Conservation (phyloP, 1,139 yeast genomes). For the Nakaseomyces kungkrabaensis region DNA sequence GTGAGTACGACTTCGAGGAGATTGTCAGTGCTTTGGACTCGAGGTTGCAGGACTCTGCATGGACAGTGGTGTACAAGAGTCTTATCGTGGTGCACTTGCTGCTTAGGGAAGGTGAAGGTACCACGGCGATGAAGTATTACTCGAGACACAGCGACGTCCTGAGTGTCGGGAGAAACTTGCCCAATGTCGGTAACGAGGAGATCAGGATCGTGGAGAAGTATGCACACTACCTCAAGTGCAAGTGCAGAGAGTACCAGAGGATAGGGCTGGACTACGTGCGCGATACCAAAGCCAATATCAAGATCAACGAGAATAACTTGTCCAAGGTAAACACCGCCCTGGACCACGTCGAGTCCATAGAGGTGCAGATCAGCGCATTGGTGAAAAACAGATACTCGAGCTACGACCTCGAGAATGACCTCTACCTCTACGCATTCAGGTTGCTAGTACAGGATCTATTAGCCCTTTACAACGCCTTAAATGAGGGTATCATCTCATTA, state of each 20-base stretch:
- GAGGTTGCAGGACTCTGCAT: conserved; percentile 66
- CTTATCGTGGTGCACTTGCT: conserved; percentile 78
- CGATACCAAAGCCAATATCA: conserved; percentile 6
- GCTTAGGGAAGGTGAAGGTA: conserved; percentile 51
- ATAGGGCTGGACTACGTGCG: conserved; percentile 44
- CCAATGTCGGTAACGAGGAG: conserved; percentile 35
- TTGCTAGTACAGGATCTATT: conserved; percentile 79
- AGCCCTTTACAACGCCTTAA: conserved; percentile 75
- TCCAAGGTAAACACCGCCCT: conserved; percentile 27
- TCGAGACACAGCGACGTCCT: conserved; percentile 29
- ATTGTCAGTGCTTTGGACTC: conserved; percentile 55
- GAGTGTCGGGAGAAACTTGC: conserved; percentile 1
- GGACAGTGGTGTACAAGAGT: conserved; percentile 86
- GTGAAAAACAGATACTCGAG: conserved; percentile 69
- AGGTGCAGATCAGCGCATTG: conserved; percentile 66
- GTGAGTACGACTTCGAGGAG: conserved; percentile 50
- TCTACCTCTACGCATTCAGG: conserved; percentile 77
- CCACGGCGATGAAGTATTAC: conserved; percentile 48
- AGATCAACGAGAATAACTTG: conserved; percentile 2
- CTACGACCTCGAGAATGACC: conserved; percentile 61
- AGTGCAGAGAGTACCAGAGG: conserved; percentile 61
- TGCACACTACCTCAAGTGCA: conserved; percentile 55
- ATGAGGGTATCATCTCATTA: conserved; percentile 89
- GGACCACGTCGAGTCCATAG: conserved; percentile 71
- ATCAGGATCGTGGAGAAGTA: conserved; percentile 58